These are phyloP conservation scores for Silene uniflora DNA, from an alignment of 148 eudicot species.

Conservation along the genomic window DNA sequence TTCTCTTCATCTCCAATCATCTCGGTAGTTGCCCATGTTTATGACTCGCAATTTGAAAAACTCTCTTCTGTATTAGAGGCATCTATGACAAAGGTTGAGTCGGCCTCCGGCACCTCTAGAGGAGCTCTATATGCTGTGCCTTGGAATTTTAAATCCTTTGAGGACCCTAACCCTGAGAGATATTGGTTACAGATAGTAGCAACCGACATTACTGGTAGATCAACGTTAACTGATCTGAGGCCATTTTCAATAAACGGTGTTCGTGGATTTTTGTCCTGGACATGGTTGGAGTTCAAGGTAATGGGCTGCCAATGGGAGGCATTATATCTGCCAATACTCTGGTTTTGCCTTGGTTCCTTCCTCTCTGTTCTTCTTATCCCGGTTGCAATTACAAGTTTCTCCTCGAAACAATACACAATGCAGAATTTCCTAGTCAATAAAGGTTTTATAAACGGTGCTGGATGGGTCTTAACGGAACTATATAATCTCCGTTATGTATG, in stretches of 20 bases:
- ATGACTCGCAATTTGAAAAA: slow-evolving; percentile 56
- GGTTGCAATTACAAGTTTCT: slow-evolving; percentile 30
- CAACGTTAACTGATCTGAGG: slow-evolving; percentile 51
- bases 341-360: slow-evolving; percentile 34
- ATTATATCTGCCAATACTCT: slow-evolving; percentile 67
- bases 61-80: slow-evolving; percentile 52
- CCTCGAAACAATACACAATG: slow-evolving; percentile 43
- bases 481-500: slow-evolving; percentile 49
- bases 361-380: slow-evolving; percentile 55
- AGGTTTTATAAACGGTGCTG: slow-evolving; percentile 44
- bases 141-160: slow-evolving; percentile 73
- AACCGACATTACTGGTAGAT: slow-evolving; percentile 47
- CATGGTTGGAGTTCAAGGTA: slow-evolving; percentile 77
- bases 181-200: slow-evolving; percentile 83
- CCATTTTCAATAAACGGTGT: slow-evolving; percentile 78
- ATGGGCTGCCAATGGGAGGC: slow-evolving; percentile 93
- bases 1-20: slow-evolving; percentile 64
- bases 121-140: slow-evolving; percentile 56
- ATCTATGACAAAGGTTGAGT: slow-evolving; percentile 45
- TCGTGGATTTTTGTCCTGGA: slow-evolving; percentile 53
- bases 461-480: slow-evolving; percentile 54
- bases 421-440: slow-evolving; percentile 46
- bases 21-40: slow-evolving; percentile 67
- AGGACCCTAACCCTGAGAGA: slow-evolving; percentile 68
- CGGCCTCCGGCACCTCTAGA: slow-evolving; percentile 24